Percentiles rank a stretch among this genome's conserved stretches.
Evolutionary conservation across 345 rosid genomes (phyloP).

Genomic region (Salix udensis): DNA sequence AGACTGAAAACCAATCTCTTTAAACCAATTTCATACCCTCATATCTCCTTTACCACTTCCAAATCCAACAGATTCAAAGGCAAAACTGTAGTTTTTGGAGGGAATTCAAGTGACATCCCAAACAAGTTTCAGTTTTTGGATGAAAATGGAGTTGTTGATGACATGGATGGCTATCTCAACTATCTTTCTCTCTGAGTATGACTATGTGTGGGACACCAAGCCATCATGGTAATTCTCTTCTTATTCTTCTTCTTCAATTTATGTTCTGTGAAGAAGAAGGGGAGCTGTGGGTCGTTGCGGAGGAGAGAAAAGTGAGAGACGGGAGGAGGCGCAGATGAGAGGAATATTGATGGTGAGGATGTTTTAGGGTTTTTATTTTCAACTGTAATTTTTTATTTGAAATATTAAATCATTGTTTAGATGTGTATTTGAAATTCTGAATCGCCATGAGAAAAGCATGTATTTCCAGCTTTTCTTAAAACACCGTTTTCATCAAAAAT

Average conservation of each 20-base stretch:
- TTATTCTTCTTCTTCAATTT: not conserved
- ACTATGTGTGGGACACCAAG: conserved; percentile 96
- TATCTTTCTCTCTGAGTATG: conserved; percentile 82
- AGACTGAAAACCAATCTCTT: conserved; percentile 2
- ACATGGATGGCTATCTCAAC: conserved; percentile 87
- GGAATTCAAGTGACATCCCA: conserved; percentile 34
- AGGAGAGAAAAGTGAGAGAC: too few relatives aligned
- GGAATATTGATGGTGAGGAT: too few relatives aligned
- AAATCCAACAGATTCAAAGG: conserved; percentile 17
- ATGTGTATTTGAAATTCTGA: too few relatives aligned
- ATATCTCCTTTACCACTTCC: not conserved
- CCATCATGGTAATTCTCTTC: conserved; percentile 62
- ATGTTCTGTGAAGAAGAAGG: not conserved
- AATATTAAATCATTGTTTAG: too few relatives aligned
- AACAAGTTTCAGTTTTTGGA: conserved; percentile 52
- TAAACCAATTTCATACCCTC: conserved; percentile 7
- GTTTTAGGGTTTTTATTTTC: too few relatives aligned
- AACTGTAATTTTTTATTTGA: too few relatives aligned
- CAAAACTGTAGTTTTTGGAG: conserved; percentile 35
- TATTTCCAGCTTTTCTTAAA: too few relatives aligned
- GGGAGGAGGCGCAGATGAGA: too few relatives aligned
- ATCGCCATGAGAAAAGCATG: too few relatives aligned
- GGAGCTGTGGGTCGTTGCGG: too few relatives aligned
- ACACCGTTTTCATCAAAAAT: rapidly evolving
- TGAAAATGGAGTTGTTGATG: conserved; percentile 62